These are phyloP conservation scores for Draba incana DNA, from an alignment of 345 rosid species.

Conservation along the genomic window DNA sequence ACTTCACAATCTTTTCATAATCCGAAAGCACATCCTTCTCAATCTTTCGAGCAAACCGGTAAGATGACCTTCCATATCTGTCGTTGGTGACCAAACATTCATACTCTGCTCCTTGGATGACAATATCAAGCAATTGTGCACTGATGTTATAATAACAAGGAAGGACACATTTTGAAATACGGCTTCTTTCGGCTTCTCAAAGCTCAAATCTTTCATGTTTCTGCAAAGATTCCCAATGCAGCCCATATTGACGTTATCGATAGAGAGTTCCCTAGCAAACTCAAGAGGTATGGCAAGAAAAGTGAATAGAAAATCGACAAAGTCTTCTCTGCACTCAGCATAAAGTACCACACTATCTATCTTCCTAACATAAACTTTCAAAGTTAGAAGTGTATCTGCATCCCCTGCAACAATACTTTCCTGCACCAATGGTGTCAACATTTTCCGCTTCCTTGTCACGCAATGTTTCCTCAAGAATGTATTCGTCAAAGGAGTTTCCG, in stretches of 20 bases:
- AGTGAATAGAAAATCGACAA: constrained; percentile 29
- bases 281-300: constrained; percentile 35
- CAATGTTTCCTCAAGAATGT: constrained; percentile 28
- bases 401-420: background rate
- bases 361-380: constrained; percentile 23
- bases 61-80: too few species aligned
- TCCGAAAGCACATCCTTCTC: background rate
- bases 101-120: background rate
- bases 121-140: constrained; percentile 6
- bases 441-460: constrained; percentile 4
- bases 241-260: background rate
- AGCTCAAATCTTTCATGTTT: constrained; percentile 17
- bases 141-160: background rate
- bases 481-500: constrained; percentile 32
- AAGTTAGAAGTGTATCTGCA: background rate
- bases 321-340: constrained; percentile 35
- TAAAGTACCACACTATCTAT: constrained; percentile 7
- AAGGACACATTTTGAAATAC: background rate
- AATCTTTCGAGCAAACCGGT: too few species aligned
- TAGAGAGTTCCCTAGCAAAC: constrained; percentile 15
- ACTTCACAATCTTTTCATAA: background rate
- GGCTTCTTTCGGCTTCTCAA: background rate
- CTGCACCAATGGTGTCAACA: background rate
- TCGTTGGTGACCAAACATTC: background rate
- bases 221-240: constrained; percentile 19